phyloP scores from a whole-genome alignment of 768 basidiomycete genomes.

The Calocybe gangraenosa region DNA sequence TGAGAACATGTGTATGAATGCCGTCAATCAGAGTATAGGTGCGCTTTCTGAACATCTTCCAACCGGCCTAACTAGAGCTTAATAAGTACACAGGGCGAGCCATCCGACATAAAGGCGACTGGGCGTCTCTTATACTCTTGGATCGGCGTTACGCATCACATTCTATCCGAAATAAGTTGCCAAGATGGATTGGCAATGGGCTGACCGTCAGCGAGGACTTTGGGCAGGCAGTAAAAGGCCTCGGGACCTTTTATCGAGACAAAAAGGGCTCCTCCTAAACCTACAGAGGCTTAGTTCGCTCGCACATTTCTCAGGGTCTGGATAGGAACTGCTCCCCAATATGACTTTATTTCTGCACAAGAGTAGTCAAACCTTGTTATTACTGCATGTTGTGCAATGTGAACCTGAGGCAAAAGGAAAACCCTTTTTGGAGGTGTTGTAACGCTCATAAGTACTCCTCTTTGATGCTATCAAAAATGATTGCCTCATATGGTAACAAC shows the following conservation, averaged over 20 bases:
- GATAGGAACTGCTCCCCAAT: no score
- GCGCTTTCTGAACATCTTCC: conserved; percentile 19
- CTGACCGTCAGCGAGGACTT: conserved; percentile 59
- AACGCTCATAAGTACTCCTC: no score
- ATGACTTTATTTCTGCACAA: no score
- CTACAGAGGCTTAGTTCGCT: no score
- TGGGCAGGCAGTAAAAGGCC: conserved; percentile 63
- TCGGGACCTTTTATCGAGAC: conserved; percentile 66
- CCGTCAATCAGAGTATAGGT: conserved; percentile 98
- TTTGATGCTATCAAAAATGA: no score
- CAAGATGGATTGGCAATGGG: conserved; percentile 79
- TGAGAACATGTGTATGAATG: conserved; percentile 88
- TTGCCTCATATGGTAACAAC: no score
- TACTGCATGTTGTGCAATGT: no score
- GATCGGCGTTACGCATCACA: conserved; percentile 76
- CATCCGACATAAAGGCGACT: conserved; percentile 87
- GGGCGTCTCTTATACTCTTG: conserved; percentile 85
- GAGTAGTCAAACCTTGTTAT: no score
- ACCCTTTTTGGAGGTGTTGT: no score
- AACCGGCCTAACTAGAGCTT: neutral
- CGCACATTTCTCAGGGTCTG: no score
- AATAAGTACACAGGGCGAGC: conserved; percentile 63
- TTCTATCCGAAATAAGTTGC: conserved; percentile 76
- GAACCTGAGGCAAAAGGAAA: no score
- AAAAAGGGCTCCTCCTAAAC: conserved; percentile 30